Conservation (phyloP, 108 stramenopile species). For the Seminavis robusta region DNA sequence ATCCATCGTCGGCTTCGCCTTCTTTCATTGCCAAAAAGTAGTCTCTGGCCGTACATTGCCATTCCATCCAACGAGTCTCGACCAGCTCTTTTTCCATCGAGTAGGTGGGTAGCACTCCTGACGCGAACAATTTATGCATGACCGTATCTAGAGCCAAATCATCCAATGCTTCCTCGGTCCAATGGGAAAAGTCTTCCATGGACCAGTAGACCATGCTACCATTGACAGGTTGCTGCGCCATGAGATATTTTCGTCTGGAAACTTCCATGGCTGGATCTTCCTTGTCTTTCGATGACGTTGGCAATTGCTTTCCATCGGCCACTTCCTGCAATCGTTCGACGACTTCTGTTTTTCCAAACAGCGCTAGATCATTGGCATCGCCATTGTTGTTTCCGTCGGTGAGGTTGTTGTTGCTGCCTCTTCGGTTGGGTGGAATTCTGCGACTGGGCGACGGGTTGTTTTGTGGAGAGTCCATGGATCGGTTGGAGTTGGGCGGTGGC, state of each 20-base stretch:
- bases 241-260: not conserved
- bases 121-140: conserved; percentile 58
- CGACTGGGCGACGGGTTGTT: not conserved
- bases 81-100: conserved; percentile 61
- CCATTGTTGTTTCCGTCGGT: not conserved
- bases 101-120: conserved; percentile 57
- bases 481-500: too few relatives aligned
- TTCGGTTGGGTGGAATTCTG: not conserved
- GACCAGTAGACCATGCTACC: not conserved
- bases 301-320: too few relatives aligned
- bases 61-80: conserved; percentile 57
- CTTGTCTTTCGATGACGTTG: too few relatives aligned
- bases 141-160: conserved; percentile 54
- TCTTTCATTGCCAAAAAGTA: conserved; percentile 2
- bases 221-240: not conserved
- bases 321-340: not conserved
- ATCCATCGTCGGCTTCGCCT: conserved; percentile 1
- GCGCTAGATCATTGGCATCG: not conserved
- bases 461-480: too few relatives aligned
- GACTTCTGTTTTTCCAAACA: not conserved
- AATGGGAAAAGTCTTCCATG: conserved; percentile 9
- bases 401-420: not conserved
- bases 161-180: conserved; percentile 55
- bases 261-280: too few relatives aligned
- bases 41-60: conserved; percentile 46